Conservation (phyloP, 2,329 filamentous ascomycete species). For the Fusarium drepaniforme region DNA sequence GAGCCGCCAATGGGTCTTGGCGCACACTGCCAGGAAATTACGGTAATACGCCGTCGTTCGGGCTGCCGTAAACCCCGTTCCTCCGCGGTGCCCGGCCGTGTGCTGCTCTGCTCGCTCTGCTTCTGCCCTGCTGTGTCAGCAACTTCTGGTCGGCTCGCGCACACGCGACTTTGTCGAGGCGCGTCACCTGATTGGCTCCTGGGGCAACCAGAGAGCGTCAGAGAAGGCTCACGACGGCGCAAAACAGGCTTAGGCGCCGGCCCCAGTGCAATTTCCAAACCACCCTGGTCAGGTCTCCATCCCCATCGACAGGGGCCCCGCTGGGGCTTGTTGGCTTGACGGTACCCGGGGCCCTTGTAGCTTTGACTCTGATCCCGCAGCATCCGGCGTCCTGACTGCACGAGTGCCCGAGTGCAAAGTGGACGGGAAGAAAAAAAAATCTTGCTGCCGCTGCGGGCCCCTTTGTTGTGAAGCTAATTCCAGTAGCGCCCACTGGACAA, state of each 20-base stretch:
- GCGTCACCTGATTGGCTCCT: conserved; percentile 32
- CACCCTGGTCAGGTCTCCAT: conserved; percentile 17
- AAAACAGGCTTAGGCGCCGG: conserved; percentile 38
- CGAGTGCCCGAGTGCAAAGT: background rate
- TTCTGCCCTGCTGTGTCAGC: conserved; percentile 37
- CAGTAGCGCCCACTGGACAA: conserved; percentile 31
- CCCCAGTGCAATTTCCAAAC: conserved; percentile 44
- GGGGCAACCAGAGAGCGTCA: conserved; percentile 34
- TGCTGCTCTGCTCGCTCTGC: background rate
- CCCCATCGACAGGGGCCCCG: conserved; percentile 27
- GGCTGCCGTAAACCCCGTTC: conserved; percentile 41
- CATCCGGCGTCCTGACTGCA: conserved; percentile 40
- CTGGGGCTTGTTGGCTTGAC: conserved; percentile 38
- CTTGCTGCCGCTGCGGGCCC: conserved; percentile 27
- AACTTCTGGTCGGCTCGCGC: conserved; percentile 16
- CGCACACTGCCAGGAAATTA: conserved; percentile 43
- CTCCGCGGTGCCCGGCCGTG: conserved; percentile 37
- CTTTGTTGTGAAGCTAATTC: conserved; percentile 27
- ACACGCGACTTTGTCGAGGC: conserved; percentile 26
- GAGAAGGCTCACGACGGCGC: conserved; percentile 23
- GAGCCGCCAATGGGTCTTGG: conserved; percentile 36
- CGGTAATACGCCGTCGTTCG: conserved; percentile 42
- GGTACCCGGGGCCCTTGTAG: conserved; percentile 43
- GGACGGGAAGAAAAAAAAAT: conserved; percentile 28
- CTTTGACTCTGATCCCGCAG: conserved; percentile 42